Evolutionary conservation across 192 early-diverging fungal genomes (phyloP).

Genomic region (Coemansia sp.): DNA sequence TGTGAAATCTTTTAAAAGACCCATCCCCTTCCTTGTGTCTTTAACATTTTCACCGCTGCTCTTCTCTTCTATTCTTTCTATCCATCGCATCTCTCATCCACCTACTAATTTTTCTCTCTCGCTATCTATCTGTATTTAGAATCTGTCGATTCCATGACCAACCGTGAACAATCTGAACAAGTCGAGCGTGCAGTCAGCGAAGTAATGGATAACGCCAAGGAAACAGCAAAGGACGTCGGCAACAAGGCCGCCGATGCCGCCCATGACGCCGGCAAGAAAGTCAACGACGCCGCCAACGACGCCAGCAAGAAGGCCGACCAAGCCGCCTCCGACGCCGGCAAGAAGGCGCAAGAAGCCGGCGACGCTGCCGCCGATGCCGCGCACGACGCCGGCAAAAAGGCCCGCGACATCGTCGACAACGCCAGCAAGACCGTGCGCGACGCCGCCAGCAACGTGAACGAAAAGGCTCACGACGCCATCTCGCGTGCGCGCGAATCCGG

Average conservation of each 20-base stretch:
- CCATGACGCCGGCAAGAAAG: conserved; percentile 12
- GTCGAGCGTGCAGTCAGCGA: conserved; percentile 26
- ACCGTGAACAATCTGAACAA: conserved; percentile 21
- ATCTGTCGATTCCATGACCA: conserved; percentile 8
- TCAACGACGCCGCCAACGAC: conserved; percentile 4
- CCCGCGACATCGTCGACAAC: conserved; percentile 33
- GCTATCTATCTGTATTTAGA: not conserved
- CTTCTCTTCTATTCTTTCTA: too few species aligned
- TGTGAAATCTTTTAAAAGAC: too few species aligned
- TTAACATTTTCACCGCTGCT: too few species aligned
- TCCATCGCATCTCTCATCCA: too few species aligned
- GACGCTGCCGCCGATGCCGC: conserved; percentile 25
- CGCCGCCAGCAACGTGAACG: conserved; percentile 29
- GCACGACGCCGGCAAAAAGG: conserved; percentile 18
- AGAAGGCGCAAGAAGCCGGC: conserved; percentile 13
- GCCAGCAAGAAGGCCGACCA: not conserved
- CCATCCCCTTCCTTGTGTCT: too few species aligned
- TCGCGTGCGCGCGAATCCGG: conserved; percentile 32
- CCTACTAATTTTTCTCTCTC: not conserved
- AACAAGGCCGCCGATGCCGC: conserved; percentile 13
- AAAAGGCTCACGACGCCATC: conserved; percentile 35
- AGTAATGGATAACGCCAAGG: conserved; percentile 23
- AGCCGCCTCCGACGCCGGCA: conserved; percentile 2
- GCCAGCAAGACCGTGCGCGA: conserved; percentile 46
- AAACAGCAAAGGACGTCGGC: conserved; percentile 13